Percentiles rank a stretch among this genome's conserved stretches.
Evolutionary conservation across 495 filamentous ascomycete genomes (phyloP).

Genomic region (Gamarada debralockiae): DNA sequence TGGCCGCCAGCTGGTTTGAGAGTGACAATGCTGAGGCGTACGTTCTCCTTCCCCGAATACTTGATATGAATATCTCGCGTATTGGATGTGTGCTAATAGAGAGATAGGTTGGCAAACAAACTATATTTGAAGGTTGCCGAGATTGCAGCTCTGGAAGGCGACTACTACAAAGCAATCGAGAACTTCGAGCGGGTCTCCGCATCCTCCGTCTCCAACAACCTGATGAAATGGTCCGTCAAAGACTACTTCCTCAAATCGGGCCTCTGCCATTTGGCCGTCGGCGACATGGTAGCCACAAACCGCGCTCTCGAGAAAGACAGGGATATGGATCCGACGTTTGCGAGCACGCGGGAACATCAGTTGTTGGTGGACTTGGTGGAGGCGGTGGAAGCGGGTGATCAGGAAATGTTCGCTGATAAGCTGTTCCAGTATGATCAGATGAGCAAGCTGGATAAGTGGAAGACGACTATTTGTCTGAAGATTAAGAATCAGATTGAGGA

Average conservation of each 20-base stretch:
- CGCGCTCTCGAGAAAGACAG: conserved; percentile 76
- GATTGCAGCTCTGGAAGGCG: conserved; percentile 69
- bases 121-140: conserved; percentile 86
- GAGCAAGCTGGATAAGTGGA: conserved; percentile 92
- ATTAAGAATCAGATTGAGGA: conserved; percentile 80
- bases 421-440: conserved; percentile 84
- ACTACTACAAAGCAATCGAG: conserved; percentile 78
- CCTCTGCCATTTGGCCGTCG: conserved; percentile 73
- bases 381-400: conserved; percentile 67
- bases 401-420: conserved; percentile 79
- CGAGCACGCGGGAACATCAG: conserved; percentile 71
- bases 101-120: conserved; percentile 78
- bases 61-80: too few species aligned
- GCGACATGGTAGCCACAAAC: conserved; percentile 69
- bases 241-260: conserved; percentile 91
- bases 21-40: conserved; percentile 82
- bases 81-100: not conserved
- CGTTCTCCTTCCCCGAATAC: too few species aligned
- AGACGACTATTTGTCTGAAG: conserved; percentile 78
- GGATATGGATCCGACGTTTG: conserved; percentile 76
- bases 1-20: conserved; percentile 83
- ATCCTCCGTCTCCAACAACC: conserved; percentile 65
- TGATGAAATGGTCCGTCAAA: conserved; percentile 90
- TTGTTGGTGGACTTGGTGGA: conserved; percentile 70
- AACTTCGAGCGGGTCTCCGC: conserved; percentile 77